A percentile compares a stretch with the other conserved stretches of the same genome.
phyloP scores from a whole-genome alignment of 2,329 filamentous ascomycete genomes.

The Claviceps sp. region DNA sequence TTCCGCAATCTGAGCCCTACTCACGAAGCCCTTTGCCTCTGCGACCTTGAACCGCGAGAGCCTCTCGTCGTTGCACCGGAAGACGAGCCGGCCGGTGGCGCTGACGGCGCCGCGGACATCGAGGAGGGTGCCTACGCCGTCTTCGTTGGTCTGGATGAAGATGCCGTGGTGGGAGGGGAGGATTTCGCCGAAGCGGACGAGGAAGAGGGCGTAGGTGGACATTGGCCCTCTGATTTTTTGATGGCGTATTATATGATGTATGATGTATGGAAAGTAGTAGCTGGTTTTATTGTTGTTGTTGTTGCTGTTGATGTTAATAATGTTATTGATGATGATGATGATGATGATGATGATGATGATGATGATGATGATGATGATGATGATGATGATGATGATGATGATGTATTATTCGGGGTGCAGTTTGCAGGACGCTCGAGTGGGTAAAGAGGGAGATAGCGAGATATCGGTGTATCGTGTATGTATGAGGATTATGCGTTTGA shows the following conservation, averaged over 20 bases:
- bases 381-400: no score
- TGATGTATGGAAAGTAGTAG: no score
- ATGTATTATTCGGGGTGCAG: no score
- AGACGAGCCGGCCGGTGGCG: conserved; percentile 2
- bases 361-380: no score
- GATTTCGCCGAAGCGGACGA: conserved; percentile 1
- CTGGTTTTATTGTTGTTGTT: background rate
- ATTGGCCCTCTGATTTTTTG: background rate
- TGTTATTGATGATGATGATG: no score
- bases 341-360: no score
- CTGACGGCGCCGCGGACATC: conserved; percentile 4
- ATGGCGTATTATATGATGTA: no score
- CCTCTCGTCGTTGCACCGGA: background rate
- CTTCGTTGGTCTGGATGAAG: conserved; percentile 3
- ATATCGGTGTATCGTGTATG: no score
- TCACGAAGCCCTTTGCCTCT: conserved; percentile 2
- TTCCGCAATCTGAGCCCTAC: background rate
- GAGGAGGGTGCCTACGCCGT: conserved; percentile 3
- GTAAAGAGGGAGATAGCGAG: no score
- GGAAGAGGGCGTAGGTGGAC: background rate
- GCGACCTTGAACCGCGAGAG: conserved; percentile 1
- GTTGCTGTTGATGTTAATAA: no score
- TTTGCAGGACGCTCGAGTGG: no score
- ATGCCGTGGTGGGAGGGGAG: conserved; percentile 1
- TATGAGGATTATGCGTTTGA: no score